These are phyloP conservation scores for Ambrosia trifida DNA, from an alignment of 129 eudicot species.

Conservation along the genomic window DNA sequence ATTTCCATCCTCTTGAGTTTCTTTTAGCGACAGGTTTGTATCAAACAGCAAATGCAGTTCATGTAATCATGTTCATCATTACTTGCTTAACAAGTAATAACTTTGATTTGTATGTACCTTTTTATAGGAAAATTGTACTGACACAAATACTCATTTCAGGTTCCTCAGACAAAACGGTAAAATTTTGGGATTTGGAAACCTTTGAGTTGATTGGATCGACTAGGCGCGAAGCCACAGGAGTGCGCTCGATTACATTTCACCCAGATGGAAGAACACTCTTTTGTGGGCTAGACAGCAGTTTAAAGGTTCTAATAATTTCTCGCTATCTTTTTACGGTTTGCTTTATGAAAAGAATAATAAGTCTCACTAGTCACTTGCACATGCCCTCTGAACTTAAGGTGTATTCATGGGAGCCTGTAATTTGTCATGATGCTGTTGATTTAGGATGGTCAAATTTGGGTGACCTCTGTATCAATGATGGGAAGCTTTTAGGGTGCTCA, in stretches of 20 bases:
- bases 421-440: conserved; percentile 81
- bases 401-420: conserved; percentile 97
- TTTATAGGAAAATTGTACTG: background rate
- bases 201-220: conserved; percentile 97
- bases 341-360: background rate
- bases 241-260: conserved; percentile 74
- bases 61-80: conserved; percentile 13
- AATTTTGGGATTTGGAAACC: conserved; percentile 96
- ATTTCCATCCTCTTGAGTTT: conserved; percentile 91
- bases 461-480: conserved; percentile 78
- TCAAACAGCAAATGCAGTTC: background rate
- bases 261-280: conserved; percentile 94
- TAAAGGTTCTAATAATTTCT: conserved; percentile 52
- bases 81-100: background rate
- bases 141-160: conserved; percentile 48
- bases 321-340: background rate
- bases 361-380: conserved; percentile 25
- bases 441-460: conserved; percentile 85
- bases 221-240: conserved; percentile 77
- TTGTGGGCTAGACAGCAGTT: conserved; percentile 76
- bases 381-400: conserved; percentile 48
- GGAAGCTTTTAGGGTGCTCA: conserved; percentile 85
- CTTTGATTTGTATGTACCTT: background rate
- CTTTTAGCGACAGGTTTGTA: conserved; percentile 85
- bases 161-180: conserved; percentile 91